Evolutionary conservation across 768 basidiomycete genomes (phyloP).

Genomic region (Suillus lakei): DNA sequence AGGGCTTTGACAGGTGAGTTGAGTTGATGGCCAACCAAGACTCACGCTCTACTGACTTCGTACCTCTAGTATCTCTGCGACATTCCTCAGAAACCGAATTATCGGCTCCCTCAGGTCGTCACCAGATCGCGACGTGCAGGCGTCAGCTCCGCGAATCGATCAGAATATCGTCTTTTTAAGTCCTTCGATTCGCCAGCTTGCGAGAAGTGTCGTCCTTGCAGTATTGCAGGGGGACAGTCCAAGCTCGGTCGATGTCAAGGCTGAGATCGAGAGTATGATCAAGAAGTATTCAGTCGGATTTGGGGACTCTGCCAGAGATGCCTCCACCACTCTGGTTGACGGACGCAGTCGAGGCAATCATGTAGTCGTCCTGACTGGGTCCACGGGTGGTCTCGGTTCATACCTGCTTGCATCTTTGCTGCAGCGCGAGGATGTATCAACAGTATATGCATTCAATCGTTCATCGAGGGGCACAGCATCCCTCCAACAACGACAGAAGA

Average conservation of each 20-base stretch:
- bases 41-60: not conserved
- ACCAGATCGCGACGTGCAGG: not conserved
- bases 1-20: conserved; percentile 38
- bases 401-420: conserved; percentile 38
- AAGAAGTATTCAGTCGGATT: conserved; percentile 33
- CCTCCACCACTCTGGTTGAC: conserved; percentile 10
- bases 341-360: conserved; percentile 38
- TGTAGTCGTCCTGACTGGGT: conserved; percentile 44
- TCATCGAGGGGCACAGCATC: conserved; percentile 16
- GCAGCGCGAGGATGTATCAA: conserved; percentile 22
- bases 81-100: conserved; percentile 40
- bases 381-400: conserved; percentile 45
- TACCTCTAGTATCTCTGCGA: conserved; percentile 36
- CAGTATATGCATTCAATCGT: conserved; percentile 41
- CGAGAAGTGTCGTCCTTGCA: conserved; percentile 26
- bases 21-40: not conserved
- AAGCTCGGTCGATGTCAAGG: not conserved
- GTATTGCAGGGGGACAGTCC: not conserved
- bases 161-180: conserved; percentile 50
- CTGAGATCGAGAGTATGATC: conserved; percentile 37
- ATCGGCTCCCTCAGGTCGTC: conserved; percentile 29
- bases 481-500: conserved; percentile 30
- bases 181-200: conserved; percentile 38
- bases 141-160: conserved; percentile 18
- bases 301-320: conserved; percentile 17